A percentile compares a stretch with the other conserved stretches of the same genome.
phyloP scores from a whole-genome alignment of 2,329 filamentous ascomycete species.

The Pseudocercospora fijiensis region DNA sequence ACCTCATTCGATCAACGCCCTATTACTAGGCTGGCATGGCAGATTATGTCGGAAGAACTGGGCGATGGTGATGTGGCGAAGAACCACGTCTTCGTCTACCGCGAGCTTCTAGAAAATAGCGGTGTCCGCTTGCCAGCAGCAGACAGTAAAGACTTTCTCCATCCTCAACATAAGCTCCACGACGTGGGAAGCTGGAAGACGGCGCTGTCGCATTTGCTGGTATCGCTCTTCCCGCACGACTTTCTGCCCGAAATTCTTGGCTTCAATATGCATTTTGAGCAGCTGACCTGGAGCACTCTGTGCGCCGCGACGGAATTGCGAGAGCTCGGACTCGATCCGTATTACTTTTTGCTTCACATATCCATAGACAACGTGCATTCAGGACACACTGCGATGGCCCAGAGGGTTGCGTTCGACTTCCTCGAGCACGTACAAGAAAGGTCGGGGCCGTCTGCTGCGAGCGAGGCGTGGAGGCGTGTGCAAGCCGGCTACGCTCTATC shows the following conservation, averaged over 20 bases:
- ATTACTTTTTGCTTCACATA: conserved; percentile 54
- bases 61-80: conserved; percentile 51
- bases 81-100: conserved; percentile 47
- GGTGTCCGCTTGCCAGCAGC: neutral
- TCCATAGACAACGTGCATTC: conserved; percentile 53
- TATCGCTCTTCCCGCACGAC: conserved; percentile 51
- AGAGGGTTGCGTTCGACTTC: neutral
- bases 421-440: neutral
- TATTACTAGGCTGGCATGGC: neutral
- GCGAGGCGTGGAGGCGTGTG: neutral
- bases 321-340: conserved; percentile 43
- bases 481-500: neutral
- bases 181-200: conserved; percentile 32
- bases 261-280: conserved; percentile 54
- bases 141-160: neutral
- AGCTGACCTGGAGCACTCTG: conserved; percentile 43
- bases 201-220: conserved; percentile 47
- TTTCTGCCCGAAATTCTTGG: conserved; percentile 54
- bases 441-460: neutral
- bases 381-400: conserved; percentile 52
- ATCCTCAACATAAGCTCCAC: neutral
- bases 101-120: conserved; percentile 38
- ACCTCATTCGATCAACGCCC: neutral
- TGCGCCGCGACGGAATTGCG: conserved; percentile 31
- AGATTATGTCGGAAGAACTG: conserved; percentile 52